These are phyloP conservation scores for Aspergillus puulaauensis DNA, from an alignment of 2,329 filamentous ascomycete genomes.

Conservation along the genomic window DNA sequence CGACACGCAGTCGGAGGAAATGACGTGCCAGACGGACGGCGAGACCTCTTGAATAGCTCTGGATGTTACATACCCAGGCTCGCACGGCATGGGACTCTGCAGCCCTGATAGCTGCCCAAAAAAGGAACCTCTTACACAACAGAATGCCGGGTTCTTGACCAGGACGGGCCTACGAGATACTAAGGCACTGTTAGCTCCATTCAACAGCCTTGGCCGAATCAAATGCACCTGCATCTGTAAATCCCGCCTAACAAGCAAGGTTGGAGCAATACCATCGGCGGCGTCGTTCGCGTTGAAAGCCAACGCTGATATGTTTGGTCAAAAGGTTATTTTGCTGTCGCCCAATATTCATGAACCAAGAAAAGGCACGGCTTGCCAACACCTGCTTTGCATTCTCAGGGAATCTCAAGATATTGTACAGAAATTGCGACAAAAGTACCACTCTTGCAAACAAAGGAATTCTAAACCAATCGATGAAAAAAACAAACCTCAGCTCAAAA, in stretches of 20 bases:
- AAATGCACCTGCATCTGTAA: constrained; percentile 11
- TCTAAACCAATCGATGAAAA: constrained; percentile 9
- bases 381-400: constrained; percentile 17
- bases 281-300: constrained; percentile 9
- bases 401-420: constrained; percentile 17
- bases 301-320: not conserved
- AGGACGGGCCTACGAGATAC: constrained; percentile 22
- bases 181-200: constrained; percentile 12
- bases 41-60: constrained; percentile 12
- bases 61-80: constrained; percentile 18
- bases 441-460: constrained; percentile 17
- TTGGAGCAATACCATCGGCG: constrained; percentile 11
- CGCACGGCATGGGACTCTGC: constrained; percentile 24
- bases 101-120: constrained; percentile 26
- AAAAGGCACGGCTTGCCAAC: constrained; percentile 7
- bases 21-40: constrained; percentile 18
- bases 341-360: constrained; percentile 5
- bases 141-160: constrained; percentile 19
- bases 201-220: constrained; percentile 17
- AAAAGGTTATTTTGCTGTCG: constrained; percentile 10
- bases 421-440: constrained; percentile 18
- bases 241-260: constrained; percentile 18
- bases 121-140: constrained; percentile 17
- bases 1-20: constrained; percentile 14
- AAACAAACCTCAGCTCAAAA: constrained; percentile 5